Evolutionary conservation across 768 basidiomycete genomes (phyloP).

Genomic region (Auriscalpium orientale): DNA sequence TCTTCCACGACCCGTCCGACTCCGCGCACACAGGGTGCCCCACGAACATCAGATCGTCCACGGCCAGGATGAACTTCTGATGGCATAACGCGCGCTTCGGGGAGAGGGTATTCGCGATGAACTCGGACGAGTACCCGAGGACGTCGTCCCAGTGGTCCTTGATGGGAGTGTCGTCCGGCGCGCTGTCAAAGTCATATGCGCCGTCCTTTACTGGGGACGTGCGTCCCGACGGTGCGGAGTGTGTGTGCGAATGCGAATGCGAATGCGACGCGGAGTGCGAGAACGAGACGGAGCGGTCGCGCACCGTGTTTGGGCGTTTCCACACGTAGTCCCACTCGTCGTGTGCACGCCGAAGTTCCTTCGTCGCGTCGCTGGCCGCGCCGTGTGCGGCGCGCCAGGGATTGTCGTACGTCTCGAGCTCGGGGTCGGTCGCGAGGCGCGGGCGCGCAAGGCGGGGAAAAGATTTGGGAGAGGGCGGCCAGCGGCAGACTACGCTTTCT

Average conservation of each 20-base stretch:
- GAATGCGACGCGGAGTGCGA: constrained; percentile 38
- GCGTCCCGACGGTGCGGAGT: constrained; percentile 34
- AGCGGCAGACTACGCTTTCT: constrained; percentile 71
- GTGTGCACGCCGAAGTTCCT: constrained; percentile 13
- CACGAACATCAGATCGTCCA: constrained; percentile 88
- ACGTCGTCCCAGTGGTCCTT: constrained; percentile 54
- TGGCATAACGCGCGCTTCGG: constrained; percentile 79
- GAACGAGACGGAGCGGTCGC: constrained; percentile 47
- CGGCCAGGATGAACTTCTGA: constrained; percentile 87
- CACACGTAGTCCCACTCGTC: constrained; percentile 51
- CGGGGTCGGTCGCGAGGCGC: constrained; percentile 38
- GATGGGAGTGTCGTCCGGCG: constrained; percentile 7
- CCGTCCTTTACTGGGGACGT: constrained; percentile 43
- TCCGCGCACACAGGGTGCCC: constrained; percentile 91
- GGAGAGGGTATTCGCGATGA: constrained; percentile 74
- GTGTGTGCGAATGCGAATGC: constrained; percentile 20
- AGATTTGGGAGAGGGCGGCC: constrained; percentile 67
- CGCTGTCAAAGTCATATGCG: constrained; percentile 26
- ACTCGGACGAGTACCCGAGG: constrained; percentile 76
- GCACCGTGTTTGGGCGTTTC: constrained; percentile 44
- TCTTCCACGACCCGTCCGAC: constrained; percentile 65
- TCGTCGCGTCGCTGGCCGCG: constrained; percentile 25
- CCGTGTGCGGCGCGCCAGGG: constrained; percentile 63
- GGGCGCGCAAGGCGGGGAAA: constrained; percentile 69
- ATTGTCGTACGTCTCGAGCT: constrained; percentile 55